Conservation (phyloP, 352 stramenopile species). For the Nothophytophthora sp. region DNA sequence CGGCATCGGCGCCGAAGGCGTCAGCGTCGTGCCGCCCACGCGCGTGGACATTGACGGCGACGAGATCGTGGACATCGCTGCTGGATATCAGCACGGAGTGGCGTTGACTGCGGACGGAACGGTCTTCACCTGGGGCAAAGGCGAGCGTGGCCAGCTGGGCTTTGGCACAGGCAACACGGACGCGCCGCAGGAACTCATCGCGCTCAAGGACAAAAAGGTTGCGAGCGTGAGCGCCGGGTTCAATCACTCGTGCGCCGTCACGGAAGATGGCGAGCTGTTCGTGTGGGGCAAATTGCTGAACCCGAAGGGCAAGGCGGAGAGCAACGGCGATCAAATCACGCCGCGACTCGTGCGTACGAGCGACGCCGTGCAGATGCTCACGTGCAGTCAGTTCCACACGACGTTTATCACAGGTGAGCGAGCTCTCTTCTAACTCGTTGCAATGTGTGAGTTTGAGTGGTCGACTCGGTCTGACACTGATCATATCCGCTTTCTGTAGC, state of each 20-base stretch:
- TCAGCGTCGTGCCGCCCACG: conserved; percentile 54
- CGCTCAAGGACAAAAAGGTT: conserved; percentile 70
- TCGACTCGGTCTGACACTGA: conserved; percentile 6
- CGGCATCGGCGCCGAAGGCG: conserved; percentile 57
- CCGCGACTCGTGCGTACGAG: conserved; percentile 72
- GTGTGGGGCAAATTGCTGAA: conserved; percentile 87
- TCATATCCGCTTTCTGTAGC: conserved; percentile 26
- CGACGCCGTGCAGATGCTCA: conserved; percentile 60
- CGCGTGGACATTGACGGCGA: conserved; percentile 70
- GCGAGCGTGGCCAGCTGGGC: conserved; percentile 79
- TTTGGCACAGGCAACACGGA: conserved; percentile 79
- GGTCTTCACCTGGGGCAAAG: conserved; percentile 84
- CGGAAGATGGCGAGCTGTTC: conserved; percentile 78
- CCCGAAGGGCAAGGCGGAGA: conserved; percentile 59
- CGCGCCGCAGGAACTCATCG: conserved; percentile 74
- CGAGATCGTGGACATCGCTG: conserved; percentile 66
- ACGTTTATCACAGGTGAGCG: conserved; percentile 77
- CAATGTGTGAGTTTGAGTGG: too few species aligned
- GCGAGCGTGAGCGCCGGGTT: conserved; percentile 77
- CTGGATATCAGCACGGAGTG: conserved; percentile 80
- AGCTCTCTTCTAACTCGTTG: too few species aligned
- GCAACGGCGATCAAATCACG: conserved; percentile 68
- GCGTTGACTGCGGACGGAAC: conserved; percentile 65
- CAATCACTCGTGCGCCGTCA: conserved; percentile 68
- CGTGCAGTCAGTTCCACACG: conserved; percentile 88